These are phyloP conservation scores for Ceratobasidium sp. DNA, from an alignment of 1,284 basidiomycete species.

Conservation along the genomic window DNA sequence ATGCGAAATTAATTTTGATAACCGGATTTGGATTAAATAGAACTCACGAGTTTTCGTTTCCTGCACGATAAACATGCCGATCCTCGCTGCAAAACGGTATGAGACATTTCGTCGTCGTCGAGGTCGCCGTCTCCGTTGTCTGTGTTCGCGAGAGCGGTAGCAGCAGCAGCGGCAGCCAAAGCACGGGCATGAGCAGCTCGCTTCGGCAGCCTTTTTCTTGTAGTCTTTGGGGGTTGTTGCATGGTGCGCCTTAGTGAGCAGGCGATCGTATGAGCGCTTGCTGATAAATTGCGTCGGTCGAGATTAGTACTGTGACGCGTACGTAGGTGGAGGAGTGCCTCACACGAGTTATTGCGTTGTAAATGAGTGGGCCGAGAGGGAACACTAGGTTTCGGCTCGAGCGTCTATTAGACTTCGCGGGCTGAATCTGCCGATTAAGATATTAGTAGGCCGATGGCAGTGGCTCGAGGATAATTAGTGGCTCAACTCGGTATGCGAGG, in stretches of 20 bases:
- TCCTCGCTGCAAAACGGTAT: constrained; percentile 35
- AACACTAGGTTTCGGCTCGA: constrained; percentile 9
- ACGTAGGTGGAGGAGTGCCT: constrained; percentile 5
- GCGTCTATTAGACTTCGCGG: constrained; percentile 30
- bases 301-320: not conserved
- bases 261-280: constrained; percentile 18
- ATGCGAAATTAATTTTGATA: not conserved
- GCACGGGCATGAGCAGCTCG: constrained; percentile 28
- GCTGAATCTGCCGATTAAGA: constrained; percentile 8
- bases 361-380: not conserved
- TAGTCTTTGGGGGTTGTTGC: constrained; percentile 31
- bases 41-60: constrained; percentile 77
- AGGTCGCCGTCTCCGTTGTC: constrained; percentile 7
- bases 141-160: constrained; percentile 2
- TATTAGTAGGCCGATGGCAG: not conserved
- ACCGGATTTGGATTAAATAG: not conserved
- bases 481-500: not conserved
- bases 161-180: constrained; percentile 33
- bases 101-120: constrained; percentile 38
- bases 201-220: constrained; percentile 37
- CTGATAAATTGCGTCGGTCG: constrained; percentile 27
- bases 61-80: constrained; percentile 50
- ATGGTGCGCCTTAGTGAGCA: constrained; percentile 25
- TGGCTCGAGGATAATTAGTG: not conserved
- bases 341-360: constrained; percentile 23